These are phyloP conservation scores for Phytophthora sp. DNA, from an alignment of 352 stramenopile genomes.

Conservation along the genomic window DNA sequence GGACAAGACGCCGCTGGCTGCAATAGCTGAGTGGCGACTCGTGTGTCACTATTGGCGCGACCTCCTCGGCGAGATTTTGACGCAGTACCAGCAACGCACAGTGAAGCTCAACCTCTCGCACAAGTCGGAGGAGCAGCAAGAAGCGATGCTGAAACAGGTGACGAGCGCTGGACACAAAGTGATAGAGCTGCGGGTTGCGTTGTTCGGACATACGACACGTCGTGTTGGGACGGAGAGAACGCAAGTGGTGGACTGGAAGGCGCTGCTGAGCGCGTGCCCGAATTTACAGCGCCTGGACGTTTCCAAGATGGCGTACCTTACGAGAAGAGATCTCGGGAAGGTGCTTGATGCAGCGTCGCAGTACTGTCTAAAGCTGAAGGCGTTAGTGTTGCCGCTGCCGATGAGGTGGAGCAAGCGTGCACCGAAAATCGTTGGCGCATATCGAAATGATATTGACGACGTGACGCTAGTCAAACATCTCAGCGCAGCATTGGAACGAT, in stretches of 20 bases:
- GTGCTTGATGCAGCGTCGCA: constrained; percentile 45
- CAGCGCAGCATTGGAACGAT: constrained; percentile 40
- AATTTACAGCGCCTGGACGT: constrained; percentile 59
- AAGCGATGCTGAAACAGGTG: constrained; percentile 22
- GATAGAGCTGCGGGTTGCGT: constrained; percentile 48
- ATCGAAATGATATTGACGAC: constrained; percentile 33
- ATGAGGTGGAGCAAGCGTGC: constrained; percentile 48
- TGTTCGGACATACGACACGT: constrained; percentile 57
- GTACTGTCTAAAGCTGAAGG: constrained; percentile 53
- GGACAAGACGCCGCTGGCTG: constrained; percentile 44
- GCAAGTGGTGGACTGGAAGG: constrained; percentile 43
- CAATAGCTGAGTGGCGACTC: constrained; percentile 42
- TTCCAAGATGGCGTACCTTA: constrained; percentile 60
- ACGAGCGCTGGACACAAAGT: constrained; percentile 27
- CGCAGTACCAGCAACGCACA: constrained; percentile 45
- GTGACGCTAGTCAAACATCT: constrained; percentile 37
- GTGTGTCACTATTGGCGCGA: constrained; percentile 59
- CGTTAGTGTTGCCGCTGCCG: constrained; percentile 48
- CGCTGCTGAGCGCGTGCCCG: constrained; percentile 37
- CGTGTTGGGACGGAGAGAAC: constrained; percentile 33
- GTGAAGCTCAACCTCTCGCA: constrained; percentile 58
- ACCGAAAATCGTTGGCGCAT: constrained; percentile 18
- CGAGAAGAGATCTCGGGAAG: constrained; percentile 37
- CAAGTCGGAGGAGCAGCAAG: constrained; percentile 39
- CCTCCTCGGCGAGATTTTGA: constrained; percentile 52